A percentile compares a stretch with the other conserved stretches of the same genome.
phyloP scores from a whole-genome alignment of 2,329 filamentous ascomycete genomes.

The Lithohypha guttulata region DNA sequence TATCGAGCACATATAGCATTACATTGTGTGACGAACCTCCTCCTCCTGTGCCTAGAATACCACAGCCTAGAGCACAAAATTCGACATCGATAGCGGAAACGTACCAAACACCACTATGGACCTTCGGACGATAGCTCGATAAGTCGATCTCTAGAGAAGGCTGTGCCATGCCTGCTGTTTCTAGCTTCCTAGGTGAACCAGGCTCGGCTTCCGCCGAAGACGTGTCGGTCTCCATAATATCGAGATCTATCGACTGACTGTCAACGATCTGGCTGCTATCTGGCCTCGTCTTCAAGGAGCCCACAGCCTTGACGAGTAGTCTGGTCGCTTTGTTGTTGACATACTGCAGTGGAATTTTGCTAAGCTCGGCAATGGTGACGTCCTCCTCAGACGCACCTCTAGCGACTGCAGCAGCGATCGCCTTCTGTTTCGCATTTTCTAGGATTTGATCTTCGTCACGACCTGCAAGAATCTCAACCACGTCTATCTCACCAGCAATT shows the following conservation, averaged over 20 bases:
- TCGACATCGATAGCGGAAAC: constrained; percentile 29
- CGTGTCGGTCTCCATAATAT: constrained; percentile 9
- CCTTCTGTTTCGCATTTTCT: constrained; percentile 18
- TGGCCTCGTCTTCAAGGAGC: not conserved
- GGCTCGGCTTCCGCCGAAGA: constrained; percentile 17
- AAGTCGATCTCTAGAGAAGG: constrained; percentile 22
- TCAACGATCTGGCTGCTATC: constrained; percentile 10
- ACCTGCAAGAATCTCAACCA: constrained; percentile 32
- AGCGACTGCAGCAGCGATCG: constrained; percentile 14
- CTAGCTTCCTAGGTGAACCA: constrained; percentile 9
- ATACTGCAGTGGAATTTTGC: constrained; percentile 29
- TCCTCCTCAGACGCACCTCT: constrained; percentile 12
- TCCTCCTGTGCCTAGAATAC: constrained; percentile 31
- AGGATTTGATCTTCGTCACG: constrained; percentile 21
- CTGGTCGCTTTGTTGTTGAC: constrained; percentile 26
- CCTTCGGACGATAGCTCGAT: constrained; percentile 25
- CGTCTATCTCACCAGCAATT: constrained; percentile 43
- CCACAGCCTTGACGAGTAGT: constrained; percentile 28
- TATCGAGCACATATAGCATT: constrained; percentile 35
- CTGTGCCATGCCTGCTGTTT: constrained; percentile 9
- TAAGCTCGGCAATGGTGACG: constrained; percentile 26
- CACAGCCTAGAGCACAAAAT: constrained; percentile 29
- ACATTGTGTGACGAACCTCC: constrained; percentile 36
- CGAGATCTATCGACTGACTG: constrained; percentile 21
- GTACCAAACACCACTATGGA: constrained; percentile 27